A percentile compares a stretch with the other conserved stretches of the same genome.
Conservation (phyloP, 1,284 basidiomycete species). For the Omphalotus olearius region DNA sequence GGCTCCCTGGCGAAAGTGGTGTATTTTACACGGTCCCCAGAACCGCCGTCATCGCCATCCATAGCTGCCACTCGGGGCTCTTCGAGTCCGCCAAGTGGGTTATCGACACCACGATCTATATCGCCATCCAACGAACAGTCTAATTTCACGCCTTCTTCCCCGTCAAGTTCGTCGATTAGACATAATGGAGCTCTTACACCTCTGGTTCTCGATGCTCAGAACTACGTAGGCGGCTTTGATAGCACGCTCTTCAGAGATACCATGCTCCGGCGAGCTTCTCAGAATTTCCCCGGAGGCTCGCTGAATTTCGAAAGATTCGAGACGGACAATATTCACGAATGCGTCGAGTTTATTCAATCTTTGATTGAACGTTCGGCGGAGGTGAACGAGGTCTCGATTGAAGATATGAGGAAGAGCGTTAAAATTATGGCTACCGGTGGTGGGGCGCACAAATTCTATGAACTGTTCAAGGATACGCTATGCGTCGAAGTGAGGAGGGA, state of each 20-base stretch:
- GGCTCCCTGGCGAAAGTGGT: constrained; percentile 98
- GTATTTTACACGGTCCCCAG: constrained; percentile 92
- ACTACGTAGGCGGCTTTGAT: constrained; percentile 31
- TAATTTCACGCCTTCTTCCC: constrained; percentile 14
- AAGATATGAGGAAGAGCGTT: constrained; percentile 89
- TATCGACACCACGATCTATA: constrained; percentile 46
- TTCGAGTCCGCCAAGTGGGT: constrained; percentile 34
- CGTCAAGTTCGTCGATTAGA: constrained; percentile 36
- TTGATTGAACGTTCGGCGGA: constrained; percentile 86
- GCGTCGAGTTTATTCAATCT: constrained; percentile 84
- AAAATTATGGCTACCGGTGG: constrained; percentile 99
- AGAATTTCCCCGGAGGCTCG: constrained; percentile 92
- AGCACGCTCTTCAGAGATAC: constrained; percentile 55
- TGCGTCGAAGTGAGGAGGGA: constrained; percentile 86
- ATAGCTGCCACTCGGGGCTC: constrained; percentile 55
- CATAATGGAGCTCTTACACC: constrained; percentile 81
- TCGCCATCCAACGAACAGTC: constrained; percentile 37
- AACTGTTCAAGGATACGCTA: constrained; percentile 72
- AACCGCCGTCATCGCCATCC: constrained; percentile 69
- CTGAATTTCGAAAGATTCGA: constrained; percentile 99
- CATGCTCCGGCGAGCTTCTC: constrained; percentile 66
- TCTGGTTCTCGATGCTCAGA: constrained; percentile 56
- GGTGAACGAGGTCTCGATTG: constrained; percentile 86
- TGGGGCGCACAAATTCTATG: constrained; percentile 93
- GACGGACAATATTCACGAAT: constrained; percentile 84